phyloP scores from a whole-genome alignment of 805 yeast genomes.

The Metschnikowia borealis region DNA sequence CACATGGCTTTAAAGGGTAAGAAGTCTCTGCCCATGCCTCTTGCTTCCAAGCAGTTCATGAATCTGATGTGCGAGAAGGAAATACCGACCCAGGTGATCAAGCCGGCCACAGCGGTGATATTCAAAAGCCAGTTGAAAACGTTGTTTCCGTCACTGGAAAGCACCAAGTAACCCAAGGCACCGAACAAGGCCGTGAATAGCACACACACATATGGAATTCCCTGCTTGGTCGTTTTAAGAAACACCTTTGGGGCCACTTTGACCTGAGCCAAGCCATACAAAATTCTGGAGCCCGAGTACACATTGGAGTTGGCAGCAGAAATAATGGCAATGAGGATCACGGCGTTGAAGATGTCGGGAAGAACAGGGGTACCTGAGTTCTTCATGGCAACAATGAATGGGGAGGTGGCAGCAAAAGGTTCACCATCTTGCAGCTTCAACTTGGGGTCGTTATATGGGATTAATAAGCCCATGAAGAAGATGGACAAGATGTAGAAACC shows the following conservation, averaged over 20 bases:
- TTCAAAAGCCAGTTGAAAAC: constrained; percentile 73
- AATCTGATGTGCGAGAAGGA: constrained; percentile 64
- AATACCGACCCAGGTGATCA: constrained; percentile 69
- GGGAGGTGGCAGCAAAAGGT: constrained; percentile 48
- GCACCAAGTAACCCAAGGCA: constrained; percentile 56
- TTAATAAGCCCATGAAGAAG: constrained; percentile 65
- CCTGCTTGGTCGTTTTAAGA: constrained; percentile 45
- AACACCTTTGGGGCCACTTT: constrained; percentile 56
- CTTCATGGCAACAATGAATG: constrained; percentile 67
- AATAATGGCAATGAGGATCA: constrained; percentile 58
- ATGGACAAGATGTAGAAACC: constrained; percentile 62
- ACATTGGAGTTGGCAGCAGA: constrained; percentile 81
- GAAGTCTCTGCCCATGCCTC: constrained; percentile 63
- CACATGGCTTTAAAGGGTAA: constrained; percentile 72
- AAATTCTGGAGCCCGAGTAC: constrained; percentile 65
- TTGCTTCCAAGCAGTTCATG: constrained; percentile 57
- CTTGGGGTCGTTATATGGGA: constrained; percentile 63
- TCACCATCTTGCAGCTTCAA: constrained; percentile 38
- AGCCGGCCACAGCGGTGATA: constrained; percentile 74
- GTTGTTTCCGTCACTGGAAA: constrained; percentile 46
- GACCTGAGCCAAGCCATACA: constrained; percentile 61
- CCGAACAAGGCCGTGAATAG: constrained; percentile 58
- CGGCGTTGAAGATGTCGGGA: constrained; percentile 70
- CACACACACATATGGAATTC: constrained; percentile 62
- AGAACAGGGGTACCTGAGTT: constrained; percentile 62